Percentiles rank a stretch among this genome's conserved stretches.
Conservation (phyloP, 306 rosid species). For the Sindora glabra region DNA sequence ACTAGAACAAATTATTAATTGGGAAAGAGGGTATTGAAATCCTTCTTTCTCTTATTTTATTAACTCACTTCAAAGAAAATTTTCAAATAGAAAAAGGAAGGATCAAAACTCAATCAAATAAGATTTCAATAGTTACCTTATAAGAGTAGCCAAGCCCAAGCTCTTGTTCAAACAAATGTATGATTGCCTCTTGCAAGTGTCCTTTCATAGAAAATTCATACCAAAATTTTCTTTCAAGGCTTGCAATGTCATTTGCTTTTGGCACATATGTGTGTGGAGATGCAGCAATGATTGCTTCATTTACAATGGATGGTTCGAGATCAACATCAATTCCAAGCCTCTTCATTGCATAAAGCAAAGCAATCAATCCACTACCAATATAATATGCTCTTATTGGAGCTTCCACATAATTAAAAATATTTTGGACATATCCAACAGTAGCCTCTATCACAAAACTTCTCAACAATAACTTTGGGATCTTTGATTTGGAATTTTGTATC, state of each 20-base stretch:
- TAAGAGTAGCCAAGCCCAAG: constrained; percentile 57
- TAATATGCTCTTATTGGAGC: constrained; percentile 88
- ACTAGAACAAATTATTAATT: neutral
- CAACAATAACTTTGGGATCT: constrained; percentile 63
- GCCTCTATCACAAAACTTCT: constrained; percentile 76
- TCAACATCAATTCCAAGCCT: constrained; percentile 73
- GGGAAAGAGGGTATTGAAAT: neutral
- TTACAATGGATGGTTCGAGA: constrained; percentile 56
- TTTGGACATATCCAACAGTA: constrained; percentile 90
- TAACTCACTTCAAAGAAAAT: neutral
- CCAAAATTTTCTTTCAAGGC: constrained; percentile 61
- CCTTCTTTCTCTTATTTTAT: neutral
- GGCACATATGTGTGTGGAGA: constrained; percentile 48
- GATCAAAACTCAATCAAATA: neutral
- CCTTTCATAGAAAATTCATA: constrained; percentile 74
- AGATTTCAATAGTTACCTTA: constrained; percentile 40
- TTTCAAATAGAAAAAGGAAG: neutral
- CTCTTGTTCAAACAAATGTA: constrained; percentile 62
- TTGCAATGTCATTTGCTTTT: constrained; percentile 44
- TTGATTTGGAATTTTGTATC: constrained; percentile 55
- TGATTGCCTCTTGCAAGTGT: constrained; percentile 72
- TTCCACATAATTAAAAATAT: constrained; percentile 86
- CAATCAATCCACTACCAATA: constrained; percentile 69
- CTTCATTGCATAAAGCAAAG: constrained; percentile 71
- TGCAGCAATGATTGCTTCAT: constrained; percentile 54